Percentiles rank a stretch among this genome's conserved stretches.
Evolutionary conservation across 108 stramenopile genomes (phyloP).

Genomic region (Thalassiosira profunda): DNA sequence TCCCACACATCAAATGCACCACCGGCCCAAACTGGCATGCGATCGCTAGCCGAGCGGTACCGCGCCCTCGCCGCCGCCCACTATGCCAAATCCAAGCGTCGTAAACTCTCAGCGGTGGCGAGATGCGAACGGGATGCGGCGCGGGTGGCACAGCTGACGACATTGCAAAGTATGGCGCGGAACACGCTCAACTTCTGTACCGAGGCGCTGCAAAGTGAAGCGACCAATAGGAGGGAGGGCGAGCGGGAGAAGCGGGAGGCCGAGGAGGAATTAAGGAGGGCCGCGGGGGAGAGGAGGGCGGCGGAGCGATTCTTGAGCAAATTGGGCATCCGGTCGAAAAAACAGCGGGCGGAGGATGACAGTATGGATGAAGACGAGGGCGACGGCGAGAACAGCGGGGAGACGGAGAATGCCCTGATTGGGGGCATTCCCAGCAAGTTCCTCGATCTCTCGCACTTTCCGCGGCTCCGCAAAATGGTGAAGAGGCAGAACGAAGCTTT

Average conservation of each 20-base stretch:
- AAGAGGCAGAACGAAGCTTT: background rate
- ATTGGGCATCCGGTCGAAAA: background rate
- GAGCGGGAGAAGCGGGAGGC: background rate
- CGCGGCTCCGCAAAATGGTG: background rate
- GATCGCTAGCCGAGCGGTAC: too few species aligned
- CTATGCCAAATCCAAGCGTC: conserved; percentile 6
- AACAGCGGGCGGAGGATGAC: background rate
- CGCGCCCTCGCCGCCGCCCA: conserved; percentile 10
- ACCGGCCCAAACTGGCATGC: too few species aligned
- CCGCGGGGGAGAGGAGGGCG: conserved; percentile 5
- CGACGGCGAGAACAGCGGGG: background rate
- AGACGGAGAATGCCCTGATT: conserved; percentile 1
- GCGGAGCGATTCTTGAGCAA: conserved; percentile 19
- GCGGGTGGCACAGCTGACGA: background rate
- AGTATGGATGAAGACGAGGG: background rate
- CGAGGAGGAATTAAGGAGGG: conserved; percentile 8
- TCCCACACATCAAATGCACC: too few species aligned
- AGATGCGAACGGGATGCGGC: background rate
- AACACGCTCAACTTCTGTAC: background rate
- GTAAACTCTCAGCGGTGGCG: background rate
- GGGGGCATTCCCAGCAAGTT: conserved; percentile 37
- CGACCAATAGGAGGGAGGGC: background rate
- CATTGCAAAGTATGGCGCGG: background rate
- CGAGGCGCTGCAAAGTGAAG: background rate
- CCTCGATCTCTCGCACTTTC: conserved; percentile 39